phyloP scores from a whole-genome alignment of 2,329 filamentous ascomycete species.

The Endothia cerciana region DNA sequence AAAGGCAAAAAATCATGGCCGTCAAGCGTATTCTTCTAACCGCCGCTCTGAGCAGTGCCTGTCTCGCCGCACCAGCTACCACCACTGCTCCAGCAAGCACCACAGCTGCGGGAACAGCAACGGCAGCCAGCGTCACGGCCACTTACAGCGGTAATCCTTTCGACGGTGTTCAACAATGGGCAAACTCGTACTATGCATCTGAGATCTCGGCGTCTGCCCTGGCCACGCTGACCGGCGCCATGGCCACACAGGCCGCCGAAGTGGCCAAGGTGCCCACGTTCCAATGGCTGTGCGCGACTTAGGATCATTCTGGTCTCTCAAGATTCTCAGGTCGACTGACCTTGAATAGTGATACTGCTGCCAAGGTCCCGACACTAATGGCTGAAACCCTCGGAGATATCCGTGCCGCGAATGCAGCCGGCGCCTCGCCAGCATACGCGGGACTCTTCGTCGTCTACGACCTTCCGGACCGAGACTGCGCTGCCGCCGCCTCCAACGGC shows the following conservation, averaged over 20 bases:
- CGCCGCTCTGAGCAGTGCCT: conserved; percentile 42
- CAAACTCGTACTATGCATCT: conserved; percentile 59
- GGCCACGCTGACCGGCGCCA: conserved; percentile 61
- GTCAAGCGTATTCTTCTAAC: conserved; percentile 37
- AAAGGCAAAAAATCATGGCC: conserved; percentile 32
- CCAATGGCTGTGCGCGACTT: conserved; percentile 51
- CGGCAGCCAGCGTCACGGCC: conserved; percentile 39
- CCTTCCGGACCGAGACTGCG: conserved; percentile 62
- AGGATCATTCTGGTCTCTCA: not conserved
- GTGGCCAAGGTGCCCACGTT: conserved; percentile 58
- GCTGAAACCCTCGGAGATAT: conserved; percentile 46
- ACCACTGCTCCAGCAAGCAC: conserved; percentile 30
- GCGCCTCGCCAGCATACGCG: conserved; percentile 41
- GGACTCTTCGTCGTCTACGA: conserved; percentile 60
- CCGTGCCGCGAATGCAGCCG: conserved; percentile 36
- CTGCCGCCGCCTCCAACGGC: conserved; percentile 60
- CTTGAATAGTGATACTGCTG: conserved; percentile 49
- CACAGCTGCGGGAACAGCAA: conserved; percentile 33
- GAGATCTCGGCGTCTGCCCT: conserved; percentile 61
- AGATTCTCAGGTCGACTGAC: not conserved
- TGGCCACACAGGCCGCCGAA: conserved; percentile 55
- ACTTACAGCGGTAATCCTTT: conserved; percentile 60
- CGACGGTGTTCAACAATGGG: conserved; percentile 52
- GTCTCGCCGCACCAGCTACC: conserved; percentile 43
- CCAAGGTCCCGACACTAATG: conserved; percentile 51